These are phyloP conservation scores for Lyophyllum atratum DNA, from an alignment of 768 basidiomycete genomes.

Conservation along the genomic window DNA sequence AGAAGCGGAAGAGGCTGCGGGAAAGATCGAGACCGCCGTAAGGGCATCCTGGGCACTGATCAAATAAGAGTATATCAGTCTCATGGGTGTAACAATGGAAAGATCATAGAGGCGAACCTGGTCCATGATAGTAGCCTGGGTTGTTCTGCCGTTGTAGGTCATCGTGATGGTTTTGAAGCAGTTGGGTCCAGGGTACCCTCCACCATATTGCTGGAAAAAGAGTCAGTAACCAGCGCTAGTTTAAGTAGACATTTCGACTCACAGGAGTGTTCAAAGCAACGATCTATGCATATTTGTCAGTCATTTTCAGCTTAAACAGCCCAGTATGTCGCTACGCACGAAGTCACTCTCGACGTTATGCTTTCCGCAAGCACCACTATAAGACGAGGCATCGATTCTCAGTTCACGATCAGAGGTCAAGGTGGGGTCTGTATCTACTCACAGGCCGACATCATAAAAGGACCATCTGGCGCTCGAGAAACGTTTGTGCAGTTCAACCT, in stretches of 20 bases:
- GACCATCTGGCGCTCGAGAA: conserved; percentile 45
- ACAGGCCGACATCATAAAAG: conserved; percentile 60
- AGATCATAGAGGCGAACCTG: conserved; percentile 35
- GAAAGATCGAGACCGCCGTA: conserved; percentile 62
- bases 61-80: background rate
- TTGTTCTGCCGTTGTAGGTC: conserved; percentile 55
- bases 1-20: conserved; percentile 53
- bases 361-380: conserved; percentile 59
- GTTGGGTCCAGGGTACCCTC: conserved; percentile 41
- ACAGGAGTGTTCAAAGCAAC: conserved; percentile 53
- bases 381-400: conserved; percentile 1
- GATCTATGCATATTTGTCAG: conserved; percentile 35
- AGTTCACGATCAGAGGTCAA: background rate
- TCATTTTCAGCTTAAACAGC: background rate
- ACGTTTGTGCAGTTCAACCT: conserved; percentile 42
- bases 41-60: conserved; percentile 23
- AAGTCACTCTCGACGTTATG: conserved; percentile 40
- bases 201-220: conserved; percentile 52
- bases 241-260: conserved; percentile 9
- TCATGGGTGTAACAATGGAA: background rate
- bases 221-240: conserved; percentile 3
- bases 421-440: conserved; percentile 7
- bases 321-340: conserved; percentile 30
- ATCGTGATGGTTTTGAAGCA: conserved; percentile 70
- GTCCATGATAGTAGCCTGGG: conserved; percentile 62